Conservation (phyloP, 768 basidiomycete species). For the Termitomyces sp. region DNA sequence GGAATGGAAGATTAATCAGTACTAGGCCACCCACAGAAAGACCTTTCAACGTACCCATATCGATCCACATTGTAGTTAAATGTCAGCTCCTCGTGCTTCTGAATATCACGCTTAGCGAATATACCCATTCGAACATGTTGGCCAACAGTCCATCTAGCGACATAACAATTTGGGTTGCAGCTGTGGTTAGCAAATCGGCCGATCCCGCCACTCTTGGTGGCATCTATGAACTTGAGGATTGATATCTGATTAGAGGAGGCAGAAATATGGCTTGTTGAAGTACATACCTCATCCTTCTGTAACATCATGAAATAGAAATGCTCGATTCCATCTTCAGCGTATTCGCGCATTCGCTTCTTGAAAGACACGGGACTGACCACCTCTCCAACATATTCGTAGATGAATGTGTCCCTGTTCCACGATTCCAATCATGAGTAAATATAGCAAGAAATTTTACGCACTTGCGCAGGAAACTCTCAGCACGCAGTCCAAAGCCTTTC, state of each 20-base stretch:
- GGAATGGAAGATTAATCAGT: not conserved
- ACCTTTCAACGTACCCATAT: constrained; percentile 68
- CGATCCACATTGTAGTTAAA: constrained; percentile 99
- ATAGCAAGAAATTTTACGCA: constrained; percentile 27
- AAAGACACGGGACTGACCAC: constrained; percentile 86
- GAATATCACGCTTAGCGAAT: constrained; percentile 80
- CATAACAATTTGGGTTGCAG: constrained; percentile 95
- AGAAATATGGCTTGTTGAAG: not conserved
- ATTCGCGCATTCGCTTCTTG: constrained; percentile 90
- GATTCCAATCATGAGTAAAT: constrained; percentile 1
- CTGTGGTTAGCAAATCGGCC: constrained; percentile 98
- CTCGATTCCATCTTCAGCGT: constrained; percentile 86
- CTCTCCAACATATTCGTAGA: constrained; percentile 98
- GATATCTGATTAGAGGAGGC: not conserved
- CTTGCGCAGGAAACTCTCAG: constrained; percentile 60
- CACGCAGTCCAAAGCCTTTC: constrained; percentile 93
- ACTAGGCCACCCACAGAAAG: not conserved
- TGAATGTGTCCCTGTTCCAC: constrained; percentile 70
- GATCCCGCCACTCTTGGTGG: constrained; percentile 93
- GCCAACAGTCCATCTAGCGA: constrained; percentile 96
- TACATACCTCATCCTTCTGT: constrained; percentile 88
- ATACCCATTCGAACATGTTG: constrained; percentile 93
- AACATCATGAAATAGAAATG: constrained; percentile 99
- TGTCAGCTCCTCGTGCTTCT: constrained; percentile 83
- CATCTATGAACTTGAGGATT: constrained; percentile 80